Evolutionary conservation across 2,329 filamentous ascomycete species (phyloP).

Genomic region (Monosporascus sp.): DNA sequence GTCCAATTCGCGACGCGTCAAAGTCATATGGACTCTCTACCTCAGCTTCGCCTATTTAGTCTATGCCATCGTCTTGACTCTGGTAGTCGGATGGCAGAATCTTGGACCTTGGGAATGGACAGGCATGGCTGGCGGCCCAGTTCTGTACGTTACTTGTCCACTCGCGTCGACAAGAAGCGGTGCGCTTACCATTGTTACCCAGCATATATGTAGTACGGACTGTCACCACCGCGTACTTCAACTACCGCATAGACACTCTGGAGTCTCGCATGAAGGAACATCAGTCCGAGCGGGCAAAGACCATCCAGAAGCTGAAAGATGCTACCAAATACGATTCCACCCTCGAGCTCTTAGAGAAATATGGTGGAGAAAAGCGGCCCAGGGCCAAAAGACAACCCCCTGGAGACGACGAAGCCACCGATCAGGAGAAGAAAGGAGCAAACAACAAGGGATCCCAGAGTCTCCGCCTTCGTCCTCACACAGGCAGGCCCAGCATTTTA

Average conservation of each 20-base stretch:
- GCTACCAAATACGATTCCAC: constrained; percentile 97
- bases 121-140: constrained; percentile 70
- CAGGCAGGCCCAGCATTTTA: constrained; percentile 42
- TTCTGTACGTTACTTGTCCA: constrained; percentile 52
- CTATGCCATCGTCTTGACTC: constrained; percentile 71
- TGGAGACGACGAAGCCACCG: constrained; percentile 12
- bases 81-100: constrained; percentile 80
- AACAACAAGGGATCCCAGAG: constrained; percentile 24
- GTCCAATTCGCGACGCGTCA: constrained; percentile 68
- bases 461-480: constrained; percentile 14
- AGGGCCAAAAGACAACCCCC: constrained; percentile 24
- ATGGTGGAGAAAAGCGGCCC: constrained; percentile 58
- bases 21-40: constrained; percentile 86
- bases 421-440: constrained; percentile 16
- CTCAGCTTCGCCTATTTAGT: constrained; percentile 86
- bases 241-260: constrained; percentile 70
- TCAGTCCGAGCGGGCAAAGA: constrained; percentile 73
- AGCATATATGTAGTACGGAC: constrained; percentile 78
- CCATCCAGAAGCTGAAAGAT: constrained; percentile 89
- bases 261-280: constrained; percentile 66
- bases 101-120: constrained; percentile 75
- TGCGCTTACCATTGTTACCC: constrained; percentile 8
- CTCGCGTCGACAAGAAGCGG: neutral
- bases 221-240: constrained; percentile 65
- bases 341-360: constrained; percentile 87